Base-by-base conservation (phyloP, 805 yeast species). In the Wickerhamomyces rabaulensis region DNA sequence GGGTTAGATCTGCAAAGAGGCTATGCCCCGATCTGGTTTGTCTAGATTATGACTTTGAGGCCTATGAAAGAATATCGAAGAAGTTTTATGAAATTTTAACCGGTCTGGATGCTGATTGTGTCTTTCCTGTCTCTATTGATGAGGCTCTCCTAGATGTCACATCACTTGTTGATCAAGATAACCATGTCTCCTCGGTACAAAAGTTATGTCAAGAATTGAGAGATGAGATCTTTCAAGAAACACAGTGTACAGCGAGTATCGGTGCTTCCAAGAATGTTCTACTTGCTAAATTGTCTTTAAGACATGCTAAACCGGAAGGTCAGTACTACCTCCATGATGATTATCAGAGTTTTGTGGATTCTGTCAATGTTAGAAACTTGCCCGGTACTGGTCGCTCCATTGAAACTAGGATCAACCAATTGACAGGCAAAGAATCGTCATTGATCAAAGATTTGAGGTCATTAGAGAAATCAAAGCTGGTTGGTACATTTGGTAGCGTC, bases 81-180 rank as follows among this genome's bases (percentile, higher is more conserved):
- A 64, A 64, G 9, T 79, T 94, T 44, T 94, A 90, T 62, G 70
- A 79, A 2, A 73, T 76, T 13, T 65, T 94, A 41, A 47, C 79
- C 2, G 62, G 67, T 0, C 57, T 72, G n/a, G 59, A 68, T 0
- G 68, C 73, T 23, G 64, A 64, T 49, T 48, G 50, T 17, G 44
- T 60, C 6, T 71, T 82, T 26, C 98, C 98, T 0, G 87, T 94
- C 1, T 89, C 95, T 50, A 82, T 94, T 3, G 98, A 94, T 63
- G 99, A 94, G 60, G 96, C 90, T 0, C 66, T 94, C n/a, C 60
- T 88, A 9, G 95, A 88, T 55, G 71, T 84, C 1, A 67, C 82
- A 0, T 55, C 74, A 0, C 39, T 62, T 2, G 29, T 68, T 21
- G 42, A 51, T 40, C 49, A 46, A 15, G 46, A 49, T 22, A 65